Base-by-base conservation (phyloP, 2,329 filamentous ascomycete genomes). In the Penicillium sp. region DNA sequence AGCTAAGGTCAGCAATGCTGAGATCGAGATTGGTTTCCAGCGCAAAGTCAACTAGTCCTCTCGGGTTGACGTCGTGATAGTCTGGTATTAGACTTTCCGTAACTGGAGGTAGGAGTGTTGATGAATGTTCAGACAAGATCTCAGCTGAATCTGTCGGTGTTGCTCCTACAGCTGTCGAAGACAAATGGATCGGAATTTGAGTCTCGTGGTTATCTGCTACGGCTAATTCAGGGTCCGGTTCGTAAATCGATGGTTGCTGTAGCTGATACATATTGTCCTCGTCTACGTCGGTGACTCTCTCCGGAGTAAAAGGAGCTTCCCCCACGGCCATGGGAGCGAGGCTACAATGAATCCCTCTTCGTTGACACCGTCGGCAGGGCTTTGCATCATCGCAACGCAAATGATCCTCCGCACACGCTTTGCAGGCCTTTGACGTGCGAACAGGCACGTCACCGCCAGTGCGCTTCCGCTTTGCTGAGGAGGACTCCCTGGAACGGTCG, bases 331-430 rank as follows among this genome's bases (percentile, higher is more conserved):
- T n/a, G 23, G 18, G 23, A n/a, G n/a, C n/a, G 18, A 55, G 23
- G 11, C 12, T 47, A 53, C 45, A 63, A 21, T 1, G 30, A 47
- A 70, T 60, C 8, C 63, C 64, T 50, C 64, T 63, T 6, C 66
- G 60, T 26, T 59, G 54, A 20, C 68, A 71, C 21, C 68, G 64
- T 2, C 51, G 52, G 30, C 68, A 71, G 26, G 68, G 68, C 38
- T 71, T 71, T 23, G 64, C 57, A 18, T 71, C 68, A 8, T 65
- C 64, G 30, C 68, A 71, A 12, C 66, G 62, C 11, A 71, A 46
- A 47, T 71, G 68, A 14, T 68, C 62, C 3, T 66, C 65, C 0
- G 68, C 66, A 48, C 68, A 71, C 7, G 63, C 55, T 23, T 58
- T 57, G 28, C 68, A 71, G 1, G 68, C 68, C 42, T 66, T 58